Base-by-base conservation (phyloP, 1,139 yeast genomes). In the Pichiaceae sp. region DNA sequence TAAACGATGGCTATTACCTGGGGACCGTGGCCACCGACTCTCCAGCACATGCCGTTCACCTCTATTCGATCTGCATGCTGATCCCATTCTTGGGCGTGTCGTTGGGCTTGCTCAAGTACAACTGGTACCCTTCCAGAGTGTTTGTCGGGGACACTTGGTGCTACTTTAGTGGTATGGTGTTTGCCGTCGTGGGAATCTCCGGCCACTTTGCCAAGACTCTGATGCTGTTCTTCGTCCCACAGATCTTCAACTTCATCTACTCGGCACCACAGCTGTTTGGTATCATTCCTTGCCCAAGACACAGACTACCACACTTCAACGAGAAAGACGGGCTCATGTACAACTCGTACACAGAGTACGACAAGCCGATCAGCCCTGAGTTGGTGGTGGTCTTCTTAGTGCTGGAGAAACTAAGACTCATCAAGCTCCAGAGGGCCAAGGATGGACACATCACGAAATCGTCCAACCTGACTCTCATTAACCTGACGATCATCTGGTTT, bases 81-180 rank as follows among this genome's bases (percentile, higher is more conserved):
- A 64, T 89, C 1, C 99, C 98, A 16, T 83, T 91, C 53, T 53
- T 89, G 25, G 96, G 96, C 0, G 94, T 86, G 3, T 76, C 95
- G 1, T 43, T 79, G 2, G 95, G 86, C 0, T 63, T 91, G 37
- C 71, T 84, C 46, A 76, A 73, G 49, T 80, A 70, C 64, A 91
- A 91, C 57, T 83, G 91, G 81, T 91, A 69, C 63, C 98, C 98
- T 1, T 87, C 98, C 0, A 63, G 63, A 40, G 97, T 86, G 1
- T 91, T 91, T 63, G 99, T 93, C 3, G 99, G 99, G 18, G 99
- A 91, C 55, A 91, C 98, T 0, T 93, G 83, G 63, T 91, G 99
- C 60, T 91, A 93, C 60, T 87, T 91, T 59, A 86, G 96, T 24
- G 99, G 99, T 3, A 91, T 91, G 98, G 95, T 91, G 1, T 89